phyloP scores from a whole-genome alignment of 495 filamentous ascomycete genomes.

The Aspergillus sclerotiicarbonarius region DNA sequence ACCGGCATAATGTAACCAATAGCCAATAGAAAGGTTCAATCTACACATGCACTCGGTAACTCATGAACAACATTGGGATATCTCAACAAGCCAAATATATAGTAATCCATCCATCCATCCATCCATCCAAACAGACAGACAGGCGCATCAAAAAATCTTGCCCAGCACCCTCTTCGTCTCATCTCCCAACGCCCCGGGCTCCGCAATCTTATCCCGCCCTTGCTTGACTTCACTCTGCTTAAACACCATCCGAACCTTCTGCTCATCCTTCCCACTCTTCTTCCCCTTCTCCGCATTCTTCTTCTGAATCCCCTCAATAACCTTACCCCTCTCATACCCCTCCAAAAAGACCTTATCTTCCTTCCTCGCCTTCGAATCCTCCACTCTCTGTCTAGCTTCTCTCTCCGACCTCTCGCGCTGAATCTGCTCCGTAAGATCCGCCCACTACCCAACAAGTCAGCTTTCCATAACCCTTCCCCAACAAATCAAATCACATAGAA shows the following conservation, averaged over 20 bases:
- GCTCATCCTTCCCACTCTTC: slow-evolving; percentile 20
- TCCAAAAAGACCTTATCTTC: slow-evolving; percentile 81
- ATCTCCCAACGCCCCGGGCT: slow-evolving; percentile 51
- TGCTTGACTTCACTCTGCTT: slow-evolving; percentile 62
- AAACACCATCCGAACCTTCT: slow-evolving; percentile 59
- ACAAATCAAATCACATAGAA: no score
- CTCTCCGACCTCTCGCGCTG: slow-evolving; percentile 78
- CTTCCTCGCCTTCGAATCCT: slow-evolving; percentile 71
- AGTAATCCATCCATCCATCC: slow-evolving; percentile 8
- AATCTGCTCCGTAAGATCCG: slow-evolving; percentile 62
- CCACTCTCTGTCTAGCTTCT: slow-evolving; percentile 73
- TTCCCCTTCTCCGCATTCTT: slow-evolving; percentile 49
- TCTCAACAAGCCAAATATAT: slow-evolving; percentile 3
- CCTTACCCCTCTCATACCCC: slow-evolving; percentile 81
- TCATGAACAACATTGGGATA: slow-evolving; percentile 12
- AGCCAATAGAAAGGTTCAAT: no score
- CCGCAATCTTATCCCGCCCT: slow-evolving; percentile 37
- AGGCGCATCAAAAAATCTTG: slow-evolving; percentile 62
- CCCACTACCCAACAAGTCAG: no score
- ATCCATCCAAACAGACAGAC: no score
- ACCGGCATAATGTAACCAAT: no score
- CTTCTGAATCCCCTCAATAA: slow-evolving; percentile 65
- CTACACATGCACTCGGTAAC: no score
- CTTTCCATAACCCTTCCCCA: no score
- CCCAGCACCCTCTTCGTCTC: slow-evolving; percentile 75